A percentile compares a stretch with the other conserved stretches of the same genome.
phyloP scores from a whole-genome alignment of 2,329 filamentous ascomycete species.

The Verruconis gallopava region DNA sequence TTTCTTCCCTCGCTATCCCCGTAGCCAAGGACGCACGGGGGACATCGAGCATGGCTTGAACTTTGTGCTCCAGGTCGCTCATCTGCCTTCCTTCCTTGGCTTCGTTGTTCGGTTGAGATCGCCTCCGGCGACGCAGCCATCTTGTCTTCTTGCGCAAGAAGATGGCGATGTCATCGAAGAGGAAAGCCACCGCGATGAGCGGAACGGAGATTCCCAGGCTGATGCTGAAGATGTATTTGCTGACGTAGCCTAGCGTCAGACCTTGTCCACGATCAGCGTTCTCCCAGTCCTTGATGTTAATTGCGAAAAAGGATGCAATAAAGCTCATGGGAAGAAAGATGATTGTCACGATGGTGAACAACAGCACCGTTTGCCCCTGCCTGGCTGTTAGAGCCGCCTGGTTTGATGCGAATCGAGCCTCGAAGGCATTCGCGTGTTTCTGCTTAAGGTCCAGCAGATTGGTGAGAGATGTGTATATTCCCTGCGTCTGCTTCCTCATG shows the following conservation, averaged over 20 bases:
- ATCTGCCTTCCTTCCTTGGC: background rate
- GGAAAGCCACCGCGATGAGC: slow-evolving; percentile 33
- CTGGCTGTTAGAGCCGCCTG: slow-evolving; percentile 48
- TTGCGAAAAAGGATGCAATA: slow-evolving; percentile 42
- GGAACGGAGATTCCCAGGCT: slow-evolving; percentile 41
- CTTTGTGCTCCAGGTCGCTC: background rate
- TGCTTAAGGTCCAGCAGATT: slow-evolving; percentile 55
- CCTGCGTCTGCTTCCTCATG: slow-evolving; percentile 50
- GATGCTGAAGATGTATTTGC: slow-evolving; percentile 43
- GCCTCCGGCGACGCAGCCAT: background rate
- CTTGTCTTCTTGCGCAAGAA: slow-evolving; percentile 1
- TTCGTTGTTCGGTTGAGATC: background rate
- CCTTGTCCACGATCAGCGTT: slow-evolving; percentile 16
- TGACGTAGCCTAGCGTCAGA: slow-evolving; percentile 37
- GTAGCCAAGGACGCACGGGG: background rate
- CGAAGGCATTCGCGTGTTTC: slow-evolving; percentile 55
- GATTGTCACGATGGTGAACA: slow-evolving; percentile 47
- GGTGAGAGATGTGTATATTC: slow-evolving; percentile 46
- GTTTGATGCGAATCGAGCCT: slow-evolving; percentile 48
- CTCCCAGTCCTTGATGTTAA: slow-evolving; percentile 39
- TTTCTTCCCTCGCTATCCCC: background rate
- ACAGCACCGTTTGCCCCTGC: slow-evolving; percentile 44
- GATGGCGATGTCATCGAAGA: slow-evolving; percentile 28
- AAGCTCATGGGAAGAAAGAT: slow-evolving; percentile 44
- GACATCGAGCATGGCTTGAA: background rate